Evolutionary conservation across 2,329 filamentous ascomycete species (phyloP).

Genomic region (Aspergillus intermedius): DNA sequence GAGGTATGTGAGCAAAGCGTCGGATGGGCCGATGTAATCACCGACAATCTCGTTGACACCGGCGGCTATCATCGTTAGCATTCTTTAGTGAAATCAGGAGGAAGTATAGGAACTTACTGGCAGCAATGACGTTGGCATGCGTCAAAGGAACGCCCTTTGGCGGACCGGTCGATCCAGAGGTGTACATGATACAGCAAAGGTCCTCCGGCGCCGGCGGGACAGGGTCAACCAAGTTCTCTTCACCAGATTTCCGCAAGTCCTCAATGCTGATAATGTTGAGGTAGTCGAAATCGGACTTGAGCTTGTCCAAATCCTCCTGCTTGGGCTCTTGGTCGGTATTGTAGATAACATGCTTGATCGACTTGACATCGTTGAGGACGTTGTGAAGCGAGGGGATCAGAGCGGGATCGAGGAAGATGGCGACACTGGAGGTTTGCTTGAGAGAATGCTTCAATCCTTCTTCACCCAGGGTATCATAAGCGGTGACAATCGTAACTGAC

Average conservation of each 20-base stretch:
- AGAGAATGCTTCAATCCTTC: conserved; percentile 81
- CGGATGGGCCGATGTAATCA: conserved; percentile 67
- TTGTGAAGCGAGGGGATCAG: conserved; percentile 58
- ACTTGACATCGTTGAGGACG: conserved; percentile 50
- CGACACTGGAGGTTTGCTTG: conserved; percentile 68
- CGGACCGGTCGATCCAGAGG: conserved; percentile 80
- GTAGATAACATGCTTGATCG: conserved; percentile 53
- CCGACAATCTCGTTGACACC: conserved; percentile 75
- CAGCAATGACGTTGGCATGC: conserved; percentile 73
- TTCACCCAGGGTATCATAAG: conserved; percentile 86
- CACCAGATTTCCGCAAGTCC: conserved; percentile 48
- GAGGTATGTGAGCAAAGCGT: conserved; percentile 81
- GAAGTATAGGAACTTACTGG: conserved; percentile 48
- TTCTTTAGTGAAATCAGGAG: background rate
- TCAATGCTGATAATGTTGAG: conserved; percentile 51
- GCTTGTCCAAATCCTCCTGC: conserved; percentile 47
- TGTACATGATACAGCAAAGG: conserved; percentile 74
- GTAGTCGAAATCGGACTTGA: conserved; percentile 48
- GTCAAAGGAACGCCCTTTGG: conserved; percentile 84
- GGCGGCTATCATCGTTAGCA: conserved; percentile 50
- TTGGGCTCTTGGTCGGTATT: conserved; percentile 50
- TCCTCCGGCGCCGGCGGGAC: conserved; percentile 68
- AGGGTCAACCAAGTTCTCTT: conserved; percentile 64
- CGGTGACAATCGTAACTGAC: conserved; percentile 60
- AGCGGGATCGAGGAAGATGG: conserved; percentile 82